phyloP scores from a whole-genome alignment of 768 basidiomycete species.

The Ephemerocybe angulata region DNA sequence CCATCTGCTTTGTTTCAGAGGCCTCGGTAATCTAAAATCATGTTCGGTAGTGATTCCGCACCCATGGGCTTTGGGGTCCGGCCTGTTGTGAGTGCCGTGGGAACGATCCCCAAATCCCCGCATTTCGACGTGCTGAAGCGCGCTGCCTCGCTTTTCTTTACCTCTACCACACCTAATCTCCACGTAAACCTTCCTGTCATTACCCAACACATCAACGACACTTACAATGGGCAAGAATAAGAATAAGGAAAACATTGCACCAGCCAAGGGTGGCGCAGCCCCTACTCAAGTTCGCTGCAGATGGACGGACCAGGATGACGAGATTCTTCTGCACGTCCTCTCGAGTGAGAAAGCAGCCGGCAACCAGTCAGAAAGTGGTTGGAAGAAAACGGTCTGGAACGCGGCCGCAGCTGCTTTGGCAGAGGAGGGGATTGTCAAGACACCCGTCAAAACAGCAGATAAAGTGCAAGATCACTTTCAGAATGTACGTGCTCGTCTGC shows the following conservation, averaged over 20 bases:
- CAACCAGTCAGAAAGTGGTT: conserved; percentile 2
- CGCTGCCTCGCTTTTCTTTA: too few species aligned
- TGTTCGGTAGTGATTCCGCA: neutral
- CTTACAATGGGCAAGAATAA: neutral
- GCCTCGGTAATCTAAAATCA: neutral
- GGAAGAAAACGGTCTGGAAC: neutral
- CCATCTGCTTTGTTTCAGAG: neutral
- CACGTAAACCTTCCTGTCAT: too few species aligned
- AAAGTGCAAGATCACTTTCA: neutral
- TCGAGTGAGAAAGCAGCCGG: conserved; percentile 1
- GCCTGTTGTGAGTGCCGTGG: too few species aligned
- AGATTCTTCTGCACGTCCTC: neutral
- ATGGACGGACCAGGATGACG: neutral
- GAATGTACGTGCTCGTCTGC: neutral
- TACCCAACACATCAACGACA: too few species aligned
- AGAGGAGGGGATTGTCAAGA: neutral
- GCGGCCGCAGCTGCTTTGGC: neutral
- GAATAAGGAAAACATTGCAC: neutral
- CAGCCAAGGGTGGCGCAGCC: too few species aligned
- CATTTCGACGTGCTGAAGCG: too few species aligned
- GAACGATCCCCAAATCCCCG: too few species aligned
- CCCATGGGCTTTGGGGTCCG: too few species aligned
- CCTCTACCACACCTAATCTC: neutral
- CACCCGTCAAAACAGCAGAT: neutral
- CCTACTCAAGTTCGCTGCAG: neutral